Percentiles rank a stretch among this genome's conserved stretches.
Evolutionary conservation across 225 moss, liverwort and hornwort species (phyloP).

Genomic region (Sphagnum tenellum): DNA sequence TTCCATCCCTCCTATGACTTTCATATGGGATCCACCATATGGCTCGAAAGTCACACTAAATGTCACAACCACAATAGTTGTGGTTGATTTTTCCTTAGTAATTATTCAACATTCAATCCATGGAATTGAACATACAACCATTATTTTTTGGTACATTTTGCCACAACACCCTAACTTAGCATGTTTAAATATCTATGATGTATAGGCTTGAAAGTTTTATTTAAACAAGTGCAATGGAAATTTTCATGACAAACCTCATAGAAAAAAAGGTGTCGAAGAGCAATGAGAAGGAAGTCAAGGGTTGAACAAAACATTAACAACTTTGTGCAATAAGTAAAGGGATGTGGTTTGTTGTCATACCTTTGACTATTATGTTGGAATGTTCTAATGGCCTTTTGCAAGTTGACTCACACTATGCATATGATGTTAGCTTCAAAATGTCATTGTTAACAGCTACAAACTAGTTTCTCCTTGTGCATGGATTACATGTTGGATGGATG

Average conservation of each 20-base stretch:
- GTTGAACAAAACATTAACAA: too few relatives aligned
- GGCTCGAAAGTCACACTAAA: slow-evolving; percentile 81
- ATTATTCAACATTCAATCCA: slow-evolving; percentile 67
- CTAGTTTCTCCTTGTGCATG: slow-evolving; percentile 85
- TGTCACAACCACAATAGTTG: slow-evolving; percentile 72
- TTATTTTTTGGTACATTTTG: slow-evolving; percentile 64
- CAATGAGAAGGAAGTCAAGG: too few relatives aligned
- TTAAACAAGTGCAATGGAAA: too few relatives aligned
- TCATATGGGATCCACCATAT: slow-evolving; percentile 90
- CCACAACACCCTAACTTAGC: too few relatives aligned
- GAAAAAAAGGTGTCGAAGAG: too few relatives aligned
- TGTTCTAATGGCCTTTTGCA: slow-evolving; percentile 18
- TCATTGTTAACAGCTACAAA: slow-evolving; percentile 72
- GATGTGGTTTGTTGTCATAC: too few relatives aligned
- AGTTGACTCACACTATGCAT: slow-evolving; percentile 98
- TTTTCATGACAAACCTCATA: too few relatives aligned
- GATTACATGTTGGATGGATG: slow-evolving; percentile 48
- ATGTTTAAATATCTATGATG: too few relatives aligned
- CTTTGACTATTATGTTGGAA: too few relatives aligned
- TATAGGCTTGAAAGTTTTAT: too few relatives aligned
- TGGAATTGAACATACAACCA: slow-evolving; percentile 68
- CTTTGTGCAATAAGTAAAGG: too few relatives aligned
- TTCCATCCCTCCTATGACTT: slow-evolving; percentile 90
- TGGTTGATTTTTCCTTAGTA: slow-evolving; percentile 79
- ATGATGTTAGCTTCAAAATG: slow-evolving; percentile 64